These are phyloP conservation scores for Hemileia vastatrix DNA, from an alignment of 1,284 basidiomycete species.

Conservation along the genomic window DNA sequence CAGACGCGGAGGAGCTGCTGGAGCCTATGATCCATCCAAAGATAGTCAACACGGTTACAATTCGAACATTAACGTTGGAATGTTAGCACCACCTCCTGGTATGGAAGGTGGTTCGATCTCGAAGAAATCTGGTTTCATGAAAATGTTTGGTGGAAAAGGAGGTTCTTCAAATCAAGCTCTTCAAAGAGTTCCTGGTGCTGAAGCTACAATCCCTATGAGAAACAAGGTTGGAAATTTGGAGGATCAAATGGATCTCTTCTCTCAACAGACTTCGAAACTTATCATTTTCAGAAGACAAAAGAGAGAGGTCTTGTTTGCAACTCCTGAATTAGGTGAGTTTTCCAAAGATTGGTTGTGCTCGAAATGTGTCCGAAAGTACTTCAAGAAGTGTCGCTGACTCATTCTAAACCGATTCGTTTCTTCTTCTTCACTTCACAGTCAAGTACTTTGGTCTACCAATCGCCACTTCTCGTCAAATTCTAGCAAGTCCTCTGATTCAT, in stretches of 20 bases:
- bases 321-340: no score
- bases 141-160: not conserved
- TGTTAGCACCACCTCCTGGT: not conserved
- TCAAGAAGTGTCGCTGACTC: no score
- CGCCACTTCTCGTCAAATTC: no score
- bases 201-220: not conserved
- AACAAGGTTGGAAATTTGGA: slow-evolving; percentile 6
- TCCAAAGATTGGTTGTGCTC: no score
- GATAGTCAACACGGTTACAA: not conserved
- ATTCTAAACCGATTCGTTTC: no score
- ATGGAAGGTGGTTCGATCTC: not conserved
- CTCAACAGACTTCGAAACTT: slow-evolving; percentile 18
- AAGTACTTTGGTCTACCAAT: no score
- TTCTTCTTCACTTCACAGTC: no score
- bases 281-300: slow-evolving; percentile 25
- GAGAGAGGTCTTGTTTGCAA: no score
- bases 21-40: not conserved
- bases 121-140: not conserved
- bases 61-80: not conserved
- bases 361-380: no score
- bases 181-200: not conserved
- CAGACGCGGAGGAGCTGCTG: not conserved
- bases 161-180: not conserved
- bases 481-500: no score
- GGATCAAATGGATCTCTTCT: slow-evolving; percentile 26